Base-by-base conservation (phyloP, 2,329 filamentous ascomycete species). In the Drechslerella coelobrocha region DNA sequence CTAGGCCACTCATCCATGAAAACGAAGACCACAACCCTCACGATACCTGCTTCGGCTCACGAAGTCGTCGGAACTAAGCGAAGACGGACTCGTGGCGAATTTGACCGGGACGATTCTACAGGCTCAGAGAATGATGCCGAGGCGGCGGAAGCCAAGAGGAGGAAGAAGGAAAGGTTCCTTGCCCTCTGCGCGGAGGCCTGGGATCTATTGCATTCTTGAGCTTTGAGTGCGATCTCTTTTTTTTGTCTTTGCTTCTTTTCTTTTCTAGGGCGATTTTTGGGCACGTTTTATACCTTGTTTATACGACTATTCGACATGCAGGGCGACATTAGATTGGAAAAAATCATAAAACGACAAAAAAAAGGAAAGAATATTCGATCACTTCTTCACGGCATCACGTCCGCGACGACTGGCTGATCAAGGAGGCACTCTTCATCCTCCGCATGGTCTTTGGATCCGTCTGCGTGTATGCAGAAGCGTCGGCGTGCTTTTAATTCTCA, bases 121-220 rank as follows among this genome's bases (percentile, higher is more conserved):
- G 72, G 75, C 12, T 73, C 73, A 19, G 71, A 75, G 52, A 74
- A 65, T 47, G 66, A 69, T 24, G 66, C 66, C 31, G 62, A 72
- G 34, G 89, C 90, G 61, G 90, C 90, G 37, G 92, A 94, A 75
- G 91, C 88, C 4, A 88, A 91, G 78, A 84, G 86, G 75, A 88
- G 85, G 77, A 97, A 97, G 86, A 92, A 92, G 78, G 92, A 96
- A 45, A 91, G 96, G 78, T 99, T 99, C 77, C 82, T 99, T 73
- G 83, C 85, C 61, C 81, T 97, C 53, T 97, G 93, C 78, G 87
- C 91, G 75, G 84, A 91, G 76, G 94, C 94, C 7, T 99, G 94
- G 94, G 94, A 99, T 81, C 80, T 99, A 26, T 96, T 97, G 80
- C 94, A 97, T 82, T 96, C 92, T 72, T 97, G 81, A 85, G 60